A percentile compares a stretch with the other conserved stretches of the same genome.
These are phyloP conservation scores for Aureobasidium sp. DNA, from an alignment of 2,329 filamentous ascomycete genomes.

Conservation along the genomic window DNA sequence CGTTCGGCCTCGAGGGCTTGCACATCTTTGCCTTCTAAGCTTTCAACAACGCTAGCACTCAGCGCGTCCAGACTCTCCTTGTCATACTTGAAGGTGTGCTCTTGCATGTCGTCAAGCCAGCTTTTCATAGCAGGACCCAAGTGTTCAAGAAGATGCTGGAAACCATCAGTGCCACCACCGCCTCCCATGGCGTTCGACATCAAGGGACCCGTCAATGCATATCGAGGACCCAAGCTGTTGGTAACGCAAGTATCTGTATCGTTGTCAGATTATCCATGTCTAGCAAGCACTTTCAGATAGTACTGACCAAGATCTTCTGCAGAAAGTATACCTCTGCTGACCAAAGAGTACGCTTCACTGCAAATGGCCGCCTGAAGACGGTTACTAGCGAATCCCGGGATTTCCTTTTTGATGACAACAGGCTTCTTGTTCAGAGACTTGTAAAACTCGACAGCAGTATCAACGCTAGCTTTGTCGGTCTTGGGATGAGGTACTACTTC, in stretches of 20 bases:
- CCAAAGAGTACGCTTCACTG: conserved; percentile 47
- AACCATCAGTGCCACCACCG: conserved; percentile 23
- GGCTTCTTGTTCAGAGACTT: conserved; percentile 33
- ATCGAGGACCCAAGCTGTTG: conserved; percentile 45
- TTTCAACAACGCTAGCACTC: neutral
- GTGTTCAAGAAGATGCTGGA: conserved; percentile 7
- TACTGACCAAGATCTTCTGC: conserved; percentile 37
- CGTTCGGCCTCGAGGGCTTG: neutral
- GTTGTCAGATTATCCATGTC: conserved; percentile 26
- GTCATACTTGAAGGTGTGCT: neutral
- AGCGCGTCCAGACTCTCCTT: neutral
- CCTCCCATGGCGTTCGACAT: conserved; percentile 24
- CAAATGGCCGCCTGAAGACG: conserved; percentile 49
- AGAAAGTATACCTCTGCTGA: conserved; percentile 44
- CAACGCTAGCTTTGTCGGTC: conserved; percentile 32
- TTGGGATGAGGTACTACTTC: conserved; percentile 46
- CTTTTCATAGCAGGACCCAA: conserved; percentile 2
- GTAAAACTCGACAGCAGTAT: conserved; percentile 40
- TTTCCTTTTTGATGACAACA: conserved; percentile 44
- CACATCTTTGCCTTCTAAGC: conserved; percentile 3
- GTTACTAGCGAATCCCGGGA: conserved; percentile 50
- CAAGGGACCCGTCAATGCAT: conserved; percentile 46
- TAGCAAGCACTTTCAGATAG: conserved; percentile 21
- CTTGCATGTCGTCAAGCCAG: conserved; percentile 6
- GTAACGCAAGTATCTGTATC: conserved; percentile 42